Evolutionary conservation across 768 basidiomycete genomes (phyloP), one percentile per base, ranked within the genome.

Genomic region (Tricholomella constricta): DNA sequence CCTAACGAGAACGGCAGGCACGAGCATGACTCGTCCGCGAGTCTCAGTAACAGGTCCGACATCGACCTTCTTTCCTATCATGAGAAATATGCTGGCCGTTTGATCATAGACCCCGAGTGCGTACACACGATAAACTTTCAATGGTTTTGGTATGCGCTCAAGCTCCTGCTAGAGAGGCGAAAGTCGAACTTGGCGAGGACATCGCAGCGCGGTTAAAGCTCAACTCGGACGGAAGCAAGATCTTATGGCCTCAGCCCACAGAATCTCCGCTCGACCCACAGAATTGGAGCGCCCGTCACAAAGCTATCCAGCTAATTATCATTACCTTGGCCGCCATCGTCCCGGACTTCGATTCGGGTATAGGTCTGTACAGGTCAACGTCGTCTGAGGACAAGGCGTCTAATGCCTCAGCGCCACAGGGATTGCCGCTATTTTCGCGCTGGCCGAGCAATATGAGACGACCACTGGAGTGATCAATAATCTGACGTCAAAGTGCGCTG

Each of bases 161-260:
- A 23, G 9, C 32, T 6, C 42, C 51, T 27, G 9, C 12, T 55
- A 85, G 82, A 37, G 85, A 89, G 68, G 86, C 86, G 1, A 74
- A 71, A 59, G 68, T 79, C 50, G 85, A 86, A 66, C 79, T 86
- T 43, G 85, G 85, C 9, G 79, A 80, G 20, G 69, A 69, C 3
- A 63, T 84, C 34, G 83, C 85, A 0, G 68, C 77, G 4, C 73
- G 63, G 43, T 71, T 88, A 48, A 88, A 88, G 72, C 70, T 85
- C 6, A 76, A 80, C 4, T 53, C 59, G 15, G 82, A 85, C 51
- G 84, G 85, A 0, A 78, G 71, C 15, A 82, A 76, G 44, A 78
- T 88, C 9, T 75, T 89, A 0, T 88, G 85, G 83, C 86, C 86
- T 17, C 86, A 88, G 59, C 85, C 86, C 1, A 77, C 79, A 1